These are phyloP conservation scores for Monilinia vaccinii-corymbosi DNA, from an alignment of 2,329 filamentous ascomycete species.

Conservation along the genomic window DNA sequence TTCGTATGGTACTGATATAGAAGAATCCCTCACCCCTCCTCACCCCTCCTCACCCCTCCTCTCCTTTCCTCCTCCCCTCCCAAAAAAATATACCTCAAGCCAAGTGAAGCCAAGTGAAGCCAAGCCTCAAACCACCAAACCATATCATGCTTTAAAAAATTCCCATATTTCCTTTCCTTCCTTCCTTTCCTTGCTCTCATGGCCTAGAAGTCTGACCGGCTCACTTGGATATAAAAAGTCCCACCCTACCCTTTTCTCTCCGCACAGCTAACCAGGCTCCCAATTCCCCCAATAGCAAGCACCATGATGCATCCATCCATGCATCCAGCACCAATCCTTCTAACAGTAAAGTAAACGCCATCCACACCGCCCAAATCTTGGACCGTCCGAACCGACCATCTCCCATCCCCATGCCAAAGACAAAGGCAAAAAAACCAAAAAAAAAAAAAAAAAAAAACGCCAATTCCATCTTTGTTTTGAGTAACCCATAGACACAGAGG, in stretches of 20 bases:
- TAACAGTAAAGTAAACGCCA: not conserved
- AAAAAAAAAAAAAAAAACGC: not conserved
- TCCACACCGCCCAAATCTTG: not conserved
- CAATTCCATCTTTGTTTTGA: constrained; percentile 5
- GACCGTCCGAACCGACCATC: not conserved
- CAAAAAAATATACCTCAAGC: not conserved
- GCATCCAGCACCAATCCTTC: not conserved
- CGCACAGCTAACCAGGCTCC: not conserved
- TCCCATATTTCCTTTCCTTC: not conserved
- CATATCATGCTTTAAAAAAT: not conserved
- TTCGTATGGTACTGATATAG: not conserved
- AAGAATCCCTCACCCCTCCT: too few relatives aligned
- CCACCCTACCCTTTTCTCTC: not conserved
- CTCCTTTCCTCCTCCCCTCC: not conserved
- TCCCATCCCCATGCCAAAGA: not conserved
- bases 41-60: too few relatives aligned
- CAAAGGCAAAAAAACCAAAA: not conserved
- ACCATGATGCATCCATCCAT: not conserved
- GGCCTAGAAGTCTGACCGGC: not conserved
- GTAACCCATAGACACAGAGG: constrained; percentile 10
- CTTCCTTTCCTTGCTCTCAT: not conserved
- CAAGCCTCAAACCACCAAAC: not conserved
- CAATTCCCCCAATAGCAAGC: not conserved
- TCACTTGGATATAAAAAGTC: constrained; percentile 2
- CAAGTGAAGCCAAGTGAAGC: not conserved